Conservation (phyloP, 345 rosid species). For the Moricandia arvensis region DNA sequence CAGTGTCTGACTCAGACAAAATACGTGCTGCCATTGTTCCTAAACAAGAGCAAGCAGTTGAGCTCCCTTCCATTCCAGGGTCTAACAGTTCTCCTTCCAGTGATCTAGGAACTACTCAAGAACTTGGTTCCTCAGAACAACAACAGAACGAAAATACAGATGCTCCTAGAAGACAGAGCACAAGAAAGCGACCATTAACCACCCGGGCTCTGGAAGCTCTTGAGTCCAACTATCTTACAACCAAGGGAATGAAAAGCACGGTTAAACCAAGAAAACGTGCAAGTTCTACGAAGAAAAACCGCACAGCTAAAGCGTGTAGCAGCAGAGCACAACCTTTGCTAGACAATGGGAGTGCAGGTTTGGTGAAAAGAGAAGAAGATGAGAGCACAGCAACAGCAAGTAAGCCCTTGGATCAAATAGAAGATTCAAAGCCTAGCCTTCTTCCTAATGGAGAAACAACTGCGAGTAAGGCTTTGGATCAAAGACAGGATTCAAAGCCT, state of each 20-base stretch:
- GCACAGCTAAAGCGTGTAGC: conserved; percentile 1
- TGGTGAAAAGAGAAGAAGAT: conserved; percentile 17
- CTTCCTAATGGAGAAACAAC: conserved; percentile 23
- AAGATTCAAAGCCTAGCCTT: conserved; percentile 26
- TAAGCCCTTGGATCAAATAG: conserved; percentile 31
- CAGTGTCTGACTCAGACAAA: conserved; percentile 17
- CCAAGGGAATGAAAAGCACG: conserved; percentile 39
- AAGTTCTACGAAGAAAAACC: conserved; percentile 26
- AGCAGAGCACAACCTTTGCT: conserved; percentile 1
- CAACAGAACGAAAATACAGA: conserved; percentile 17
- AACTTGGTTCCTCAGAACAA: conserved; percentile 22
- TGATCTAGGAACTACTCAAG: conserved; percentile 19
- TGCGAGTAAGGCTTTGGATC: not conserved
- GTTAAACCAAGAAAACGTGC: conserved; percentile 22
- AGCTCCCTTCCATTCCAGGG: conserved; percentile 6
- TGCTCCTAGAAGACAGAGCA: conserved; percentile 60
- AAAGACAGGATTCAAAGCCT: conserved; percentile 14
- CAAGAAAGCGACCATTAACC: conserved; percentile 64
- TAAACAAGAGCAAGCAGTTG: conserved; percentile 25
- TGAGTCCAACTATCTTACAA: conserved; percentile 48
- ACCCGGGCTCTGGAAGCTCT: conserved; percentile 67
- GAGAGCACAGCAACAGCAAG: conserved; percentile 15
- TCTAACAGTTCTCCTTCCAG: conserved; percentile 10
- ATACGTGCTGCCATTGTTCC: conserved; percentile 4
- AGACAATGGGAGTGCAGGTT: conserved; percentile 11